Conservation (phyloP, 257 asterid species). For the Solanum sejunctum region DNA sequence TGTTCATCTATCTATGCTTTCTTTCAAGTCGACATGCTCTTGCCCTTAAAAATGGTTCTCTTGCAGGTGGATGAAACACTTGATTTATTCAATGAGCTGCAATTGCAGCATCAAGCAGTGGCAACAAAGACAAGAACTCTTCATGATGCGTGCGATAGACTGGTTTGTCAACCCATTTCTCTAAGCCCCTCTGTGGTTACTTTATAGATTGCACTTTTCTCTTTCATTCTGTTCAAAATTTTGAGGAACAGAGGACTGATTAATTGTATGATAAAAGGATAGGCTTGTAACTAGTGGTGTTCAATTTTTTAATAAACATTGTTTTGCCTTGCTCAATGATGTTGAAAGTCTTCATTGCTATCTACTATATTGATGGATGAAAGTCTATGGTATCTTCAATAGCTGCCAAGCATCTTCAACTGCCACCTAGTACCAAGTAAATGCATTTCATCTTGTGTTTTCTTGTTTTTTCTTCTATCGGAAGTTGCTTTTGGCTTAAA, state of each 20-base stretch:
- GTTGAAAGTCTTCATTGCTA: not conserved
- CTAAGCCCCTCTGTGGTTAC: not conserved
- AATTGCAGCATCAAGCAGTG: constrained; percentile 92
- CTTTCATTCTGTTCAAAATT: not conserved
- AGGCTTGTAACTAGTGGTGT: not conserved
- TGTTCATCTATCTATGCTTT: constrained; percentile 4
- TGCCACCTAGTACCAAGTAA: not conserved
- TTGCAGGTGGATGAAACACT: constrained; percentile 96
- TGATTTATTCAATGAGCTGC: constrained; percentile 78
- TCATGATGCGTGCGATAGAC: constrained; percentile 97
- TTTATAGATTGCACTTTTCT: not conserved
- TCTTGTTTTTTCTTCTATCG: not conserved
- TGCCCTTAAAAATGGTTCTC: constrained; percentile 6
- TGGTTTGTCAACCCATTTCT: constrained; percentile 41
- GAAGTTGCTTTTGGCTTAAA: not conserved
- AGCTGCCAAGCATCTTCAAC: not conserved
- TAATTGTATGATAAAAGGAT: not conserved
- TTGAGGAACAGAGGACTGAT: not conserved
- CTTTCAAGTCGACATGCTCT: not conserved
- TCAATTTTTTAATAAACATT: not conserved
- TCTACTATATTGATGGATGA: not conserved
- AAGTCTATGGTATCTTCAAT: not conserved
- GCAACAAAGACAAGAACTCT: constrained; percentile 94
- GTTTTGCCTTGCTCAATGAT: not conserved
- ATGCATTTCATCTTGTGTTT: not conserved